Base-by-base conservation (phyloP, 2,329 filamentous ascomycete genomes). In the Westerdykella ornata region DNA sequence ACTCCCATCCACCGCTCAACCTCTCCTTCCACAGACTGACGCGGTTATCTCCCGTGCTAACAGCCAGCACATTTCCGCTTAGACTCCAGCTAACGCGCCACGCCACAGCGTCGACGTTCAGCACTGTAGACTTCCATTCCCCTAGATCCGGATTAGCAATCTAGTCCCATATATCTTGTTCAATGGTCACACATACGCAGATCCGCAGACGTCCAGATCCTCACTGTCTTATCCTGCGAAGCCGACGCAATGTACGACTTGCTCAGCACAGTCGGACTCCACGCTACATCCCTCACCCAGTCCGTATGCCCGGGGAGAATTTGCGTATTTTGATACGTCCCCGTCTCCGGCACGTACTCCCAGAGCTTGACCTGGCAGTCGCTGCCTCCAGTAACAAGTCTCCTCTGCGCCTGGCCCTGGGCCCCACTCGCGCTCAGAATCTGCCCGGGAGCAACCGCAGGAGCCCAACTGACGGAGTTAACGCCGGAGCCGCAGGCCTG, bases 1-100 rank as follows among this genome's bases (percentile, higher is more conserved):
- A 87, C 70, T 97, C 89, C 92, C 92, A 98, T 63, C 94, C 87
- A 41, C 92, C 92, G 65, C 85, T 85, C 56, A 98, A 73, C 65
- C 94, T 94, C 77, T 98, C 92, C 77, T 97, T 98, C 90, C 90
- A 98, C 66, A 98, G 69, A 40, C 84, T 94, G 42, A 98, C 89
- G 72, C 94, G 89, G 75, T 98, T 98, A 70, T 98, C 90, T 18
- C 85, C 87, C 30, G 88, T 88, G 62, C 85, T 92, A 48, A 96
- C 88, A 8, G 92, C 92, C 56, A 98, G 75, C 15, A 97, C 89
- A 65, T 98, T 98, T 39, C 92, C 92, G 67, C 88, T 95, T 62
- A 97, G 74, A 57, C 88, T 95, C 92, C 92, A 98, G 75, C 88
- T 96, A 35, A 96, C 92, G 42, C 92, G 82, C 92, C 92, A 98